Base-by-base conservation (phyloP, 2,329 filamentous ascomycete genomes). In the Ceratocystis eucalypticola region DNA sequence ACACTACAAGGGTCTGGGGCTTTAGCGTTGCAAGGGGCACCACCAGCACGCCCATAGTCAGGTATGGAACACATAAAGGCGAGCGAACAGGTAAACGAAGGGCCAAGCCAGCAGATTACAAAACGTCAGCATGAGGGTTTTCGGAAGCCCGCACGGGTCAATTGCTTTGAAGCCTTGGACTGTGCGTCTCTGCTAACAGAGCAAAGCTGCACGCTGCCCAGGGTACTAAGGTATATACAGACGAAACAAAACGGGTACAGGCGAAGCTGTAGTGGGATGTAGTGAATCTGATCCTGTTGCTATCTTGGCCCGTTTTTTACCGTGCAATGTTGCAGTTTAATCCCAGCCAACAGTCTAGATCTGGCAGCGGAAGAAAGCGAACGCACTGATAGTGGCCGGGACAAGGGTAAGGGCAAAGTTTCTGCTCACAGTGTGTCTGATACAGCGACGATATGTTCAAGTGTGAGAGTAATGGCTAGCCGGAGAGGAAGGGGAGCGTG, bases 331-430 rank as follows among this genome's bases (percentile, higher is more conserved):
- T 59, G 55, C 55, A 59, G 55, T 59, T 37, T 59, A 59, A 59
- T 59, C 55, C 55, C 55, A 59, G 55, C 55, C 55, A 59, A n/a
- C 15, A 33, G 55, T 33, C 55, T 33, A 15, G 55, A 59, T 59
- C 55, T 59, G 55, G 61, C 44, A 63, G 61, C 61, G 61, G 61
- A 41, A 63, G 61, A 63, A 63, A 48, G 61, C 61, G 61, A 63
- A 20, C 61, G 61, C 61, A 63, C 61, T 63, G 61, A 63, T 59
- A n/a, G n/a, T 59, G 55, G 55, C 55, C 55, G 7, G 55, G 55
- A 25, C 55, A 37, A 59, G 55, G 55, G 55, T 59, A 37, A 20
- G 55, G 28, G n/a, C 28, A 37, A 17, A 59, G 33, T 59, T 15
- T 37, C 55, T 59, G 55, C 15, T 33, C n/a, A 8, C 33, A 28